Evolutionary conservation across 2,329 filamentous ascomycete species (phyloP).

Genomic region (Microcera coccophila): DNA sequence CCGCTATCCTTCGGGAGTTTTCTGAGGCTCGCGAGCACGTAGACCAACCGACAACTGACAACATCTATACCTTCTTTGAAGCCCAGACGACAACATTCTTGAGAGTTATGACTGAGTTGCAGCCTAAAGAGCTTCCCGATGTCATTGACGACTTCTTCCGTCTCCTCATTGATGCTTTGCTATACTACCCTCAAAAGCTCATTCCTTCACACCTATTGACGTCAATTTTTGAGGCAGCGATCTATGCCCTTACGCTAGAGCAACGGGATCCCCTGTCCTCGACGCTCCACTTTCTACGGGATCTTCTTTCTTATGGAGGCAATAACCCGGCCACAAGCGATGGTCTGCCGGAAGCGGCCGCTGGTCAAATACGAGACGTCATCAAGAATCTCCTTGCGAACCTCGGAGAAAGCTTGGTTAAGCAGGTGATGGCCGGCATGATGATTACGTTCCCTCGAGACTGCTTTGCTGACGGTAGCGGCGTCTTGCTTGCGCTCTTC

Average conservation of each 20-base stretch:
- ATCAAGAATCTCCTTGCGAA: constrained; percentile 68
- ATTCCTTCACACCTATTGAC: constrained; percentile 74
- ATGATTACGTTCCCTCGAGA: constrained; percentile 98
- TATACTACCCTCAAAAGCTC: constrained; percentile 85
- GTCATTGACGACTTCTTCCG: constrained; percentile 98
- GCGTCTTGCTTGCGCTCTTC: constrained; percentile 85
- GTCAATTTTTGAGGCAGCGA: constrained; percentile 81
- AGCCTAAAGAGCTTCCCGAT: constrained; percentile 67
- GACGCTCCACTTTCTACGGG: constrained; percentile 87
- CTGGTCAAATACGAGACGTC: constrained; percentile 65
- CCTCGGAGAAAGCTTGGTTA: constrained; percentile 75
- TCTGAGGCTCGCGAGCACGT: constrained; percentile 85
- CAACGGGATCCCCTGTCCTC: constrained; percentile 89
- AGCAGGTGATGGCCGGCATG: constrained; percentile 92
- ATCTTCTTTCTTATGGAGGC: constrained; percentile 83
- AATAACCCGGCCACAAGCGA: constrained; percentile 65
- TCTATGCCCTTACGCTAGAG: constrained; percentile 81
- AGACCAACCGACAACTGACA: constrained; percentile 73
- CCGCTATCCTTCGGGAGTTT: constrained; percentile 91
- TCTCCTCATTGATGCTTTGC: constrained; percentile 81
- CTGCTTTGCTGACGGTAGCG: constrained; percentile 91
- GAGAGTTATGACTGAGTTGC: constrained; percentile 79
- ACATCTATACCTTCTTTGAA: constrained; percentile 93
- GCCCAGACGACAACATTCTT: constrained; percentile 88
- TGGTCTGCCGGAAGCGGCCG: constrained; percentile 53